Evolutionary conservation across 2,329 filamentous ascomycete species (phyloP), one percentile per base, ranked within the genome.

Genomic region (Rosellinia necatrix): DNA sequence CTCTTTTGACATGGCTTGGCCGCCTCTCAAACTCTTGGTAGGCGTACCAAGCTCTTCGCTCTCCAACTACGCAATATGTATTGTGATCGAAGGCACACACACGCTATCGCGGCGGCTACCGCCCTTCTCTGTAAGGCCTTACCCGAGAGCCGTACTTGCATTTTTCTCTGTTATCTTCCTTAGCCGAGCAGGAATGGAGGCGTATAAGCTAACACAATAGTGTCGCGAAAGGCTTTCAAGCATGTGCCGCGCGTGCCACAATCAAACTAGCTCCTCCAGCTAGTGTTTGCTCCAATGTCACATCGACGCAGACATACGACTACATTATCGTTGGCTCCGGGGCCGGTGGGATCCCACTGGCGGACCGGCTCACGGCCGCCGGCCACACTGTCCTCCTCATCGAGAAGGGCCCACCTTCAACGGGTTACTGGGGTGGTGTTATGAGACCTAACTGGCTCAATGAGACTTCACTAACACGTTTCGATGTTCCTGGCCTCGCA

Each of bases 401-500:
- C 37, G 83, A 86, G 69, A 81, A 83, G 66, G 82, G 82, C 0
- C 81, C 82, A 10, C 76, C 81, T 47, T 88, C 85, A 2, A 81
- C 86, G 1, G 85, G 81, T n/a, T 77, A 82, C 53, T 88, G 85
- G 75, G 82, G 84, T 22, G 85, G 86, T 21, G 80, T 73, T 46
- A 78, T 87, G 76, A 81, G 80, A 59, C 82, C 85, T 0, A 71
- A 72, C 12, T 71, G 69, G 69, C 79, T 86, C 22, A 73, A 80
- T 37, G 81, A 79, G 46, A 84, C 82, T n/a, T 82, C 84, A 27
- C 71, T 90, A 21, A 89, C 87, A 2, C 84, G 87, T 44, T 89
- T 90, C 64, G 88, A 90, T 66, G 82, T 90, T 7, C 87, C 87
- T 0, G 86, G 86, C 56, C 81, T 90, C 58, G 88, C 85, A 71